phyloP scores from a whole-genome alignment of 345 rosid genomes.

The Pistacia atlantica region DNA sequence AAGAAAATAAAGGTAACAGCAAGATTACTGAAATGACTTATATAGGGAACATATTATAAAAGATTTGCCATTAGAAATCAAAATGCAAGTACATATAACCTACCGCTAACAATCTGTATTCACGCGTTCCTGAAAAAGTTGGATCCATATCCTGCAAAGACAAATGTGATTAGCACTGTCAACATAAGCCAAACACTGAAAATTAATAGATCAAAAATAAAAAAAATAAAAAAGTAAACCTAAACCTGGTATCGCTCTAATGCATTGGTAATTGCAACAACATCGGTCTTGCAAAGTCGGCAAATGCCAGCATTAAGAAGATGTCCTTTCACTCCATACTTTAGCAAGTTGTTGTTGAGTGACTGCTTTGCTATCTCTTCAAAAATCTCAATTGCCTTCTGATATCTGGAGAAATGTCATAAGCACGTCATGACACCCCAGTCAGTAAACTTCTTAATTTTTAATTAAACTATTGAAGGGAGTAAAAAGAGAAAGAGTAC shows the following conservation, averaged over 20 bases:
- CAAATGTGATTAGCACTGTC: conserved; percentile 16
- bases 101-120: conserved; percentile 73
- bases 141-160: conserved; percentile 88
- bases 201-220: neutral
- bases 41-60: neutral
- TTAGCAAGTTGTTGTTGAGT: conserved; percentile 77
- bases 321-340: conserved; percentile 97
- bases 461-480: neutral
- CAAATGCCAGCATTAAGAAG: conserved; percentile 97
- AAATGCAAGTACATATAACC: neutral
- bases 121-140: conserved; percentile 93
- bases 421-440: conserved; percentile 22
- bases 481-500: no score
- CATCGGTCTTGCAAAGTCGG: conserved; percentile 92
- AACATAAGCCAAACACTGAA: conserved; percentile 4
- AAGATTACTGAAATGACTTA: neutral
- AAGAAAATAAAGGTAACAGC: neutral
- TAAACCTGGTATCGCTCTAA: conserved; percentile 89
- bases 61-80: neutral
- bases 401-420: conserved; percentile 61
- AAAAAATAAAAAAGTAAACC: conserved; percentile 18
- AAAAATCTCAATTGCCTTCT: conserved; percentile 81
- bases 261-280: conserved; percentile 85
- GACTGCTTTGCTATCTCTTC: conserved; percentile 85
- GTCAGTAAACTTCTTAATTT: neutral